A percentile compares a stretch with the other conserved stretches of the same genome.
Evolutionary conservation across 768 basidiomycete genomes (phyloP).

Genomic region (Floccularia luteovirens): DNA sequence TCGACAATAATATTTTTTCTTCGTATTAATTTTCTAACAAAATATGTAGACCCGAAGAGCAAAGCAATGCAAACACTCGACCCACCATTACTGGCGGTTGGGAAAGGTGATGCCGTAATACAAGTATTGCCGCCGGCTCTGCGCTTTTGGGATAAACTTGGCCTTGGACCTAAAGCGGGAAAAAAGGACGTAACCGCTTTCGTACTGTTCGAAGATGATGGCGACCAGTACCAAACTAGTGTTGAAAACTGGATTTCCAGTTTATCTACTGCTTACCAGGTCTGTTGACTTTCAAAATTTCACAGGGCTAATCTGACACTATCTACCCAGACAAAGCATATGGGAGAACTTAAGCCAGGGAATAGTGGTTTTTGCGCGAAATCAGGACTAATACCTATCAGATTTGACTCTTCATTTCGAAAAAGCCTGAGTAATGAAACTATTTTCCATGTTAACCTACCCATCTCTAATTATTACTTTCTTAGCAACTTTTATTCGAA

Average conservation of each 20-base stretch:
- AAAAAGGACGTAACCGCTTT: constrained; percentile 64
- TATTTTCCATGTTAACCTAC: not conserved
- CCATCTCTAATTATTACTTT: constrained; percentile 4
- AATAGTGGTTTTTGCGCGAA: constrained; percentile 33
- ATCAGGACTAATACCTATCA: constrained; percentile 55
- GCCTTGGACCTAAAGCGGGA: constrained; percentile 62
- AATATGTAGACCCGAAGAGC: constrained; percentile 4
- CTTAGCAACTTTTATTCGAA: constrained; percentile 42
- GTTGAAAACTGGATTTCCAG: constrained; percentile 56
- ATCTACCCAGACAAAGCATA: constrained; percentile 43
- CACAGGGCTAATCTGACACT: constrained; percentile 1
- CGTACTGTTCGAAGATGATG: constrained; percentile 60
- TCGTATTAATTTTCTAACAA: constrained; percentile 1
- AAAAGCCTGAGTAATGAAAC: constrained; percentile 49
- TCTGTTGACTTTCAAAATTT: constrained; percentile 22
- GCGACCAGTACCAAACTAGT: constrained; percentile 33
- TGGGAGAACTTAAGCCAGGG: constrained; percentile 52
- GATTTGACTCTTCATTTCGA: constrained; percentile 59
- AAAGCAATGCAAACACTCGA: constrained; percentile 25
- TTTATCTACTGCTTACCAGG: constrained; percentile 49
- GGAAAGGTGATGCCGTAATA: constrained; percentile 62
- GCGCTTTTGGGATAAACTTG: constrained; percentile 83
- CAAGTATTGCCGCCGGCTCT: constrained; percentile 64
- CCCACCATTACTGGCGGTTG: constrained; percentile 54
- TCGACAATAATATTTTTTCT: not conserved